Evolutionary conservation across 225 moss, liverwort and hornwort species (phyloP).

Genomic region (Polytrichum formosum): DNA sequence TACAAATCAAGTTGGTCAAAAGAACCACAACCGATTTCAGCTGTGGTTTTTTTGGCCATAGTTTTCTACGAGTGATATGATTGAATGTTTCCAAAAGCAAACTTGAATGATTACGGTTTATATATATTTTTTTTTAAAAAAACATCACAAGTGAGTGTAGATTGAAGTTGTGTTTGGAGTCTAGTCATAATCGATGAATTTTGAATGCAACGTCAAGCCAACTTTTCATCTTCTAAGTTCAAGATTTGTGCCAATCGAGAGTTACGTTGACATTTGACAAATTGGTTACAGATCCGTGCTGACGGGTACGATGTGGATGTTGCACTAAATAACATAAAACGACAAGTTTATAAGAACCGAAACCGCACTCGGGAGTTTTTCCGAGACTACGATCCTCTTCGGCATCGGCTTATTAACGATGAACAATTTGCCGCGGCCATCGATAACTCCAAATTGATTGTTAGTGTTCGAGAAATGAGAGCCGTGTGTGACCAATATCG

Average conservation of each 20-base stretch:
- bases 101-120: no score
- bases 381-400: slow-evolving; percentile 73
- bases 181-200: not conserved
- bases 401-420: slow-evolving; percentile 53
- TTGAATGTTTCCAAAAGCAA: no score
- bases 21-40: no score
- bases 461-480: slow-evolving; percentile 36
- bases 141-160: no score
- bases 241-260: not conserved
- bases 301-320: slow-evolving; percentile 69
- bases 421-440: slow-evolving; percentile 69
- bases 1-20: no score
- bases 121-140: no score
- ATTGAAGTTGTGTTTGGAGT: no score
- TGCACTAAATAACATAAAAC: slow-evolving; percentile 76
- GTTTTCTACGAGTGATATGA: no score
- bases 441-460: slow-evolving; percentile 75
- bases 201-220: not conserved
- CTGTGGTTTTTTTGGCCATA: no score
- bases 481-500: slow-evolving; percentile 74
- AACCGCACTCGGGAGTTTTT: slow-evolving; percentile 75
- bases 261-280: no score
- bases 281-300: slow-evolving; percentile 38
- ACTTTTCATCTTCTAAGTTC: not conserved
- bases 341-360: slow-evolving; percentile 68